Evolutionary conservation across 179 eudicot genomes (phyloP).

Genomic region (Nepenthes alata): DNA sequence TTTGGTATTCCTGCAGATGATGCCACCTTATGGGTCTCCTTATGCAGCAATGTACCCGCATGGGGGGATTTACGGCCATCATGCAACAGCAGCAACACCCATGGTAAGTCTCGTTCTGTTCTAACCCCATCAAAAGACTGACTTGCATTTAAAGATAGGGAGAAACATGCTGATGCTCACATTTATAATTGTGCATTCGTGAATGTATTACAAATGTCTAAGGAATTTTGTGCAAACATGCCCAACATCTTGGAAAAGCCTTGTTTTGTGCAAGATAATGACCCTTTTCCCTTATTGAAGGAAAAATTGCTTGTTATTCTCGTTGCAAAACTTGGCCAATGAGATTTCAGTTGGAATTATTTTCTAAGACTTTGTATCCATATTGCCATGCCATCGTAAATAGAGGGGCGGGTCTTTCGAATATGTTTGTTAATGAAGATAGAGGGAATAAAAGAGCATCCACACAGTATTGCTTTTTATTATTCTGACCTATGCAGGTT

Average conservation of each 20-base stretch:
- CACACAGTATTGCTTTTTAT: neutral
- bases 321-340: too few relatives aligned
- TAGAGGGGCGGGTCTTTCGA: neutral
- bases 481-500: constrained; percentile 41
- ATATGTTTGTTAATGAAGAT: constrained; percentile 1
- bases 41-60: constrained; percentile 85
- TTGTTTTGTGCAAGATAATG: too few relatives aligned
- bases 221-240: too few relatives aligned
- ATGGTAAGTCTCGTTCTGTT: constrained; percentile 35
- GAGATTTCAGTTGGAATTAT: neutral
- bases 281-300: too few relatives aligned
- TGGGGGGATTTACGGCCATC: constrained; percentile 68
- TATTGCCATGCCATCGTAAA: neutral
- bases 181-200: too few relatives aligned
- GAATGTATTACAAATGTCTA: too few relatives aligned
- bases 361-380: neutral
- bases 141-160: neutral
- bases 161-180: too few relatives aligned
- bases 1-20: constrained; percentile 40
- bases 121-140: neutral
- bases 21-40: constrained; percentile 82
- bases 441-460: too few relatives aligned
- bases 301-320: too few relatives aligned
- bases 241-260: too few relatives aligned
- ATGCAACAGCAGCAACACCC: constrained; percentile 20